These are phyloP conservation scores for Podospora didyma DNA, from an alignment of 495 filamentous ascomycete genomes.

Conservation along the genomic window DNA sequence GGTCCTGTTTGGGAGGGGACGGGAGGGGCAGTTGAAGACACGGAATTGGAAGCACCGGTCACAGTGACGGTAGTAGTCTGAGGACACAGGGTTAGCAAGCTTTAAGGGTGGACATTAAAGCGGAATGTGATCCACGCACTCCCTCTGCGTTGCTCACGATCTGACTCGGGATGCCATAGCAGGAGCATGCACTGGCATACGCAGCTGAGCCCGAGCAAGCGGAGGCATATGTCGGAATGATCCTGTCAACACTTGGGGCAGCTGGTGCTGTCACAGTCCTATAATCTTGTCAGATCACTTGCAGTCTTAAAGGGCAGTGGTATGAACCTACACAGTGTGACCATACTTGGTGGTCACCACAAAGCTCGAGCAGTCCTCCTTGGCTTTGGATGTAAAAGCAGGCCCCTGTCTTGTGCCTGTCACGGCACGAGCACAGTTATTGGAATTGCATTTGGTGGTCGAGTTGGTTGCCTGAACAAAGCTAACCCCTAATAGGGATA, in stretches of 20 bases:
- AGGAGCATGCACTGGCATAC: conserved; percentile 18
- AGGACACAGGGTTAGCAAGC: background rate
- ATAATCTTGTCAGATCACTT: background rate
- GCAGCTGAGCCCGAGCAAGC: conserved; percentile 6
- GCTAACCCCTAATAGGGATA: too few species aligned
- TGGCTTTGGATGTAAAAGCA: conserved; percentile 1
- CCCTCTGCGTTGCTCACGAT: background rate
- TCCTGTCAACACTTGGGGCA: background rate
- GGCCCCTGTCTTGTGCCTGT: conserved; percentile 13
- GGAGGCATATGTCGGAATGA: conserved; percentile 11
- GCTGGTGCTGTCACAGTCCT: background rate
- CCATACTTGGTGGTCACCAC: conserved; percentile 5
- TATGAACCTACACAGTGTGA: background rate
- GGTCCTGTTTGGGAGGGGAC: background rate
- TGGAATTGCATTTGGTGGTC: background rate
- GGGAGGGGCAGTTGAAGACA: background rate
- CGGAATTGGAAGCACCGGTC: background rate
- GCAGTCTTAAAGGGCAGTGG: background rate
- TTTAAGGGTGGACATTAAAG: too few species aligned
- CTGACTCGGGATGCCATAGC: background rate
- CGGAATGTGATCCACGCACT: background rate
- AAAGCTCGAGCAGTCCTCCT: conserved; percentile 6
- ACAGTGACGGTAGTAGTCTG: background rate
- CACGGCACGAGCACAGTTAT: conserved; percentile 19
- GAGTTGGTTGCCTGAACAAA: too few species aligned